Evolutionary conservation across 1,284 basidiomycete genomes (phyloP).

Genomic region (Bjerkandera adusta): DNA sequence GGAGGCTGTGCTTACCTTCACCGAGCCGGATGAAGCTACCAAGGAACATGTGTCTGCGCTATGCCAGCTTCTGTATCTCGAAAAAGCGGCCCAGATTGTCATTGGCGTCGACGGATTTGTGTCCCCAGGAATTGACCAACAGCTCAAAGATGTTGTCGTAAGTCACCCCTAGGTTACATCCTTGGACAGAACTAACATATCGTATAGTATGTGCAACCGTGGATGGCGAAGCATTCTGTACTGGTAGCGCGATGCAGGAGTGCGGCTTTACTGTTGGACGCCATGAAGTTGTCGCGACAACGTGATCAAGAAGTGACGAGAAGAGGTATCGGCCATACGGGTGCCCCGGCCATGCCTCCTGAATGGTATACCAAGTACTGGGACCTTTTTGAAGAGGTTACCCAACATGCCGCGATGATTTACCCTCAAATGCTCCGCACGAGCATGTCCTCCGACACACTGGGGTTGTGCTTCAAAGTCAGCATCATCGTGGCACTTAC

Average conservation of each 20-base stretch:
- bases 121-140: conserved; percentile 18
- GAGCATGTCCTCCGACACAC: conserved; percentile 20
- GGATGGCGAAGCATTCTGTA: conserved; percentile 11
- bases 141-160: conserved; percentile 21
- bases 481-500: conserved; percentile 23
- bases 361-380: conserved; percentile 28
- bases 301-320: no score
- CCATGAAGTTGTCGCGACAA: conserved; percentile 6
- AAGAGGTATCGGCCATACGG: conserved; percentile 8
- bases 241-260: conserved; percentile 11
- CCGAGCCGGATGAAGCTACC: conserved; percentile 17
- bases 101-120: conserved; percentile 21
- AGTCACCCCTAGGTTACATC: neutral
- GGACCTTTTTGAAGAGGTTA: conserved; percentile 24
- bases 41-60: conserved; percentile 25
- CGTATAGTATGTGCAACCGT: conserved; percentile 11
- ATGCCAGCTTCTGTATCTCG: conserved; percentile 26
- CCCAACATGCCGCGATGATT: conserved; percentile 20
- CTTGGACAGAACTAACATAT: neutral
- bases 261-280: conserved; percentile 7
- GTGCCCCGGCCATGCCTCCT: conserved; percentile 12
- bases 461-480: conserved; percentile 23
- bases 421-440: conserved; percentile 23
- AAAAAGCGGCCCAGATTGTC: conserved; percentile 23
- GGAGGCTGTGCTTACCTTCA: conserved; percentile 15